phyloP scores from a whole-genome alignment of 345 rosid genomes.

The Trapa bicornis region DNA sequence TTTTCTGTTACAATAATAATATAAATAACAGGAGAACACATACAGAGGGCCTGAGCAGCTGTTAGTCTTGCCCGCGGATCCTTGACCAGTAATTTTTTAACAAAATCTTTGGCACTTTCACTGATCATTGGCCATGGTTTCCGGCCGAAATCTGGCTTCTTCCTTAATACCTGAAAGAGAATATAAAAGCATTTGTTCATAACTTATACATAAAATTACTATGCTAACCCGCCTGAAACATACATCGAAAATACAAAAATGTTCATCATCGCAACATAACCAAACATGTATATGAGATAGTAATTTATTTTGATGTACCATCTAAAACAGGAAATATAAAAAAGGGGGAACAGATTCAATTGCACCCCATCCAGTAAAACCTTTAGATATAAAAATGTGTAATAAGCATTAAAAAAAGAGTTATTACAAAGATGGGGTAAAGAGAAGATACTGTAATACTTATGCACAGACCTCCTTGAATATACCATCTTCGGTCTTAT shows the following conservation, averaged over 20 bases:
- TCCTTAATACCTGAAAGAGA: slow-evolving; percentile 33
- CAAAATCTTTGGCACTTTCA: slow-evolving; percentile 80
- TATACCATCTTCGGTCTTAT: slow-evolving; percentile 48
- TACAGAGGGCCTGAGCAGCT: slow-evolving; percentile 68
- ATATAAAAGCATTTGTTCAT: background rate
- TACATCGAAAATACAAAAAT: background rate
- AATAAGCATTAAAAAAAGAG: background rate
- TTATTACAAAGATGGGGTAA: background rate
- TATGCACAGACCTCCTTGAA: slow-evolving; percentile 32
- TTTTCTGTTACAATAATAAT: background rate
- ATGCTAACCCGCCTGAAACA: background rate
- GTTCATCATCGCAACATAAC: background rate
- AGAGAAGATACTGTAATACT: background rate
- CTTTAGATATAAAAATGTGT: background rate
- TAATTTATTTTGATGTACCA: background rate
- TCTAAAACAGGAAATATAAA: background rate
- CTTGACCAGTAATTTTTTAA: slow-evolving; percentile 80
- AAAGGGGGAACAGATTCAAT: background rate
- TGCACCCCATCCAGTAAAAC: background rate
- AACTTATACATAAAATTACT: background rate
- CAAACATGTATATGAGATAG: background rate
- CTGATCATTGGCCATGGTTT: slow-evolving; percentile 93
- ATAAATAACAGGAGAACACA: slow-evolving; percentile 10
- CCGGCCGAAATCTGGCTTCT: slow-evolving; percentile 78
- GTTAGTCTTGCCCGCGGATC: slow-evolving; percentile 89